Percentiles rank a stretch among this genome's conserved stretches.
Evolutionary conservation across 2,329 filamentous ascomycete genomes (phyloP).

Genomic region (Pseudofabraea citricarpa): DNA sequence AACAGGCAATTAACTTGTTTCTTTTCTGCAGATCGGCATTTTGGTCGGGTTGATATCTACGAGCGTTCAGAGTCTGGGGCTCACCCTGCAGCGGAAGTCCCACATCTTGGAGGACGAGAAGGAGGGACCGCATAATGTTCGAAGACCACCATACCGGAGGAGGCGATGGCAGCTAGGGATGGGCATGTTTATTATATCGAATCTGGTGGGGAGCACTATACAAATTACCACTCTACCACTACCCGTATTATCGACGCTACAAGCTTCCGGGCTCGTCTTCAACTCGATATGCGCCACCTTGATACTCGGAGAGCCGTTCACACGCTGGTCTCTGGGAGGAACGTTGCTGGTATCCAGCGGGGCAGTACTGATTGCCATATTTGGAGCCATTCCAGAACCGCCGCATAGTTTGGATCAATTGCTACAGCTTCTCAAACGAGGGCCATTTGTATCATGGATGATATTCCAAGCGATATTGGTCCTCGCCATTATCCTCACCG

Average conservation of each 20-base stretch:
- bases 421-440: constrained; percentile 66
- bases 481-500: constrained; percentile 57
- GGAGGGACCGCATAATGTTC: constrained; percentile 64
- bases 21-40: constrained; percentile 70
- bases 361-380: constrained; percentile 87
- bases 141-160: constrained; percentile 82
- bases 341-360: constrained; percentile 84
- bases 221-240: constrained; percentile 95
- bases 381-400: constrained; percentile 89
- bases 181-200: constrained; percentile 94
- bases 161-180: constrained; percentile 96
- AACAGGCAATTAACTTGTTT: constrained; percentile 13
- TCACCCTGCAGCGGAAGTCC: constrained; percentile 96
- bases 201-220: constrained; percentile 90
- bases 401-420: constrained; percentile 84
- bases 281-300: constrained; percentile 96
- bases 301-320: constrained; percentile 90
- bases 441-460: constrained; percentile 86
- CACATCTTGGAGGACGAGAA: constrained; percentile 98
- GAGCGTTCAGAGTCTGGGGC: constrained; percentile 87
- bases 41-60: constrained; percentile 90
- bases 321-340: constrained; percentile 84
- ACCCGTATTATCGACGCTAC: constrained; percentile 89
- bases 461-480: constrained; percentile 71
- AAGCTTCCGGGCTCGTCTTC: constrained; percentile 94